phyloP scores from a whole-genome alignment of 352 stramenopile species.

The Phytophthora uliginosa region DNA sequence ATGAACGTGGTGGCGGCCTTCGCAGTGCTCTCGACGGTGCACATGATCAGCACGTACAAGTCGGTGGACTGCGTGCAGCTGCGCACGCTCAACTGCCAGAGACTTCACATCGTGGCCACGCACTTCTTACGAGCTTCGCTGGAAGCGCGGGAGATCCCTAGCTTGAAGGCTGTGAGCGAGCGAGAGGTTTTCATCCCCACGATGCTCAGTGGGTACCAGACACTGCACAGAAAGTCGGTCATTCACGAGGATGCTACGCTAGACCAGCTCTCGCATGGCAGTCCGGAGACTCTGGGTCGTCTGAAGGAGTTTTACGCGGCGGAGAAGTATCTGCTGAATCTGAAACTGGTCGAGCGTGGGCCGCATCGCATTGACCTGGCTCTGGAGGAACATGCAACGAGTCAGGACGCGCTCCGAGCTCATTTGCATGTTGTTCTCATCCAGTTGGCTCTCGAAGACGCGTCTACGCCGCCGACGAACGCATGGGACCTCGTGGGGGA shows the following conservation, averaged over 20 bases:
- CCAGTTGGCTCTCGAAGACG: conserved; percentile 51
- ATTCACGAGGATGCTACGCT: conserved; percentile 64
- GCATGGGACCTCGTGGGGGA: conserved; percentile 36
- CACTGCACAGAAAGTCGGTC: conserved; percentile 55
- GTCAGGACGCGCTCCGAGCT: conserved; percentile 48
- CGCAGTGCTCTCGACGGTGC: conserved; percentile 52
- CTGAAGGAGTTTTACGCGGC: conserved; percentile 55
- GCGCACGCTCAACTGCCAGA: conserved; percentile 77
- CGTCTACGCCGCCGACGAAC: conserved; percentile 2
- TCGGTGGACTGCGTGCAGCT: conserved; percentile 68
- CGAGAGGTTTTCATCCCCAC: conserved; percentile 70
- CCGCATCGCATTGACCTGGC: conserved; percentile 56
- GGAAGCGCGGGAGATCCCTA: conserved; percentile 25
- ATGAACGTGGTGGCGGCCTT: conserved; percentile 65
- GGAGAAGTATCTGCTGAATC: conserved; percentile 72
- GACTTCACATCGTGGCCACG: conserved; percentile 61
- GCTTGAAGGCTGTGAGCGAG: conserved; percentile 44
- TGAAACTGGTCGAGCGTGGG: conserved; percentile 26
- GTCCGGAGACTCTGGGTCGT: conserved; percentile 45
- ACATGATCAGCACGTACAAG: conserved; percentile 72
- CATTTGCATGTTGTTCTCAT: conserved; percentile 70
- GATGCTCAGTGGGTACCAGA: conserved; percentile 61
- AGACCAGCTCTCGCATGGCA: conserved; percentile 47
- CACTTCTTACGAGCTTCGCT: conserved; percentile 46
- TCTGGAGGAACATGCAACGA: conserved; percentile 57